A percentile compares a stretch with the other conserved stretches of the same genome.
Evolutionary conservation across 2,329 filamentous ascomycete species (phyloP).

Genomic region (Talaromyces atroroseus): DNA sequence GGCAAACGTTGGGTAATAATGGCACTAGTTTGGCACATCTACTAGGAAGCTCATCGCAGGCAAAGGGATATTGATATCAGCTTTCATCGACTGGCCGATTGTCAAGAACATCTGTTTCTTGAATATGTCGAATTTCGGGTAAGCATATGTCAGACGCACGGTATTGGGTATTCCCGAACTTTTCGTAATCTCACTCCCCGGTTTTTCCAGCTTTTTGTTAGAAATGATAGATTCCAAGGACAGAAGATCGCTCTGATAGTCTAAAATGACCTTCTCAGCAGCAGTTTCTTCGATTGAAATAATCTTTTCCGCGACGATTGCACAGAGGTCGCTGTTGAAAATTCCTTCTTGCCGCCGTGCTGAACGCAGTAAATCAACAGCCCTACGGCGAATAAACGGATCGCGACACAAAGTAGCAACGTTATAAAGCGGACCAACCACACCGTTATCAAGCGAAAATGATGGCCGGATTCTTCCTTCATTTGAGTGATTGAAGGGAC

Average conservation of each 20-base stretch:
- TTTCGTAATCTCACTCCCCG: background rate
- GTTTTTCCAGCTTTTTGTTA: background rate
- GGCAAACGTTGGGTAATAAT: background rate
- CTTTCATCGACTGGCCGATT: conserved; percentile 3
- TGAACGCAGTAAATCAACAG: conserved; percentile 21
- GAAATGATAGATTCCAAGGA: background rate
- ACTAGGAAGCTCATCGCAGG: conserved; percentile 1
- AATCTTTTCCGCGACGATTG: conserved; percentile 18
- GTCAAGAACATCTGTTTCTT: conserved; percentile 6
- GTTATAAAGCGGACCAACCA: conserved; percentile 22
- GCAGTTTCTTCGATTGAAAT: conserved; percentile 20
- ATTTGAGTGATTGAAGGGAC: background rate
- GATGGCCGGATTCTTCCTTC: conserved; percentile 2
- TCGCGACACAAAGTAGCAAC: conserved; percentile 27
- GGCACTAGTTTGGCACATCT: background rate
- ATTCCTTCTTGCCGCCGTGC: conserved; percentile 21
- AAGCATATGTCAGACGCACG: conserved; percentile 8
- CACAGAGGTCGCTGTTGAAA: conserved; percentile 19
- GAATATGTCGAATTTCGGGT: conserved; percentile 7
- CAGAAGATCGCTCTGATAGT: background rate
- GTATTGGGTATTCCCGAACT: conserved; percentile 2
- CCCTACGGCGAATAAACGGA: conserved; percentile 23
- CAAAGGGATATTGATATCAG: conserved; percentile 9
- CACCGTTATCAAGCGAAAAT: conserved; percentile 27
- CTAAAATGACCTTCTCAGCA: background rate